Evolutionary conservation across 148 eudicot genomes (phyloP), one percentile per base, ranked within the genome.

Genomic region (Salicornia ramosissima): DNA sequence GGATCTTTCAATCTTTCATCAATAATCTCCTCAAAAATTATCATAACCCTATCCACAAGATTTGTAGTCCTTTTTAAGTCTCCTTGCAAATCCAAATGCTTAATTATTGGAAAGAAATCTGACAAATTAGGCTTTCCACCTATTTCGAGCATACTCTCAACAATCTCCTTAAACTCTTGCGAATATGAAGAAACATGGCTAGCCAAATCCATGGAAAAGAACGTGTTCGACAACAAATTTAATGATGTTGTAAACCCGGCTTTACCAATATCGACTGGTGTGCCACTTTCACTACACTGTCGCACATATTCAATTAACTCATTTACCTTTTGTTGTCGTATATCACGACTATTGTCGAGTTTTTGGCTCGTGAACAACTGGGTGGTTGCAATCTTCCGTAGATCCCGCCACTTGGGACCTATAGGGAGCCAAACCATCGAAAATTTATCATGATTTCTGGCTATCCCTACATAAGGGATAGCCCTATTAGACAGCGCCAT

Each of bases 161-260:
- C 67, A 64, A 80, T 15, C 8, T 80, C 64, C 74, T 28, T 61
- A 63, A 75, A 73, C 71, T 76, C 80, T 11, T 57, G 51, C 2
- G 75, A 71, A 0, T 11, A 10, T 6, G 65, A 61, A 10, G 57
- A 49, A 29, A 26, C 45, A 67, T 66, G 46, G 31, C 26, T 51
- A 45, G 51, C 71, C 60, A 75, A 2, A 52, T 79, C 79, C 28
- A 51, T 31, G 4, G 82, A 79, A 25, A 73, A 73, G 0, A 78
- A 26, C 4, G 65, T 78, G 43, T 53, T 78, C 0, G 81, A 73
- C 62, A 78, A 61, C 77, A 78, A 51, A 53, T 78, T 78, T 7
- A 78, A 33, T 12, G 46, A 1, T 0, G 75, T 64, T 1, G 74
- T 70, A 19, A 74, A 78, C 10, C 55, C 81, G 15, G 78, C 81